Evolutionary conservation across 768 basidiomycete species (phyloP).

Genomic region (Hypsizygus marmoreus): DNA sequence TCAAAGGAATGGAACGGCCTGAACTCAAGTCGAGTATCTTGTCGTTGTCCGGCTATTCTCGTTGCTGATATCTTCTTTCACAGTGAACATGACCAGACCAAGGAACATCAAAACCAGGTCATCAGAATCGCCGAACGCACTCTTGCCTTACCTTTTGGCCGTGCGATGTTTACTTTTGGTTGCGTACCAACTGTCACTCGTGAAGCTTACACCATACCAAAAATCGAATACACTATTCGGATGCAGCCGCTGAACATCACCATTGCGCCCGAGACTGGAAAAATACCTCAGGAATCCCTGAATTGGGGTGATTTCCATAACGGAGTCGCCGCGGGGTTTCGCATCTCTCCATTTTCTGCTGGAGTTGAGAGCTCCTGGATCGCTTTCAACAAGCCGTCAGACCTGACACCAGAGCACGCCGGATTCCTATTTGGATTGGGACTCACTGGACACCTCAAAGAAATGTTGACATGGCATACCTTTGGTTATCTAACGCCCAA

Average conservation of each 20-base stretch:
- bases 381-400: constrained; percentile 90
- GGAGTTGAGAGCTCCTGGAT: constrained; percentile 95
- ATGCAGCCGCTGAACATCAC: constrained; percentile 72
- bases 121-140: constrained; percentile 84
- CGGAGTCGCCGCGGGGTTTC: constrained; percentile 89
- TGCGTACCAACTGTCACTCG: constrained; percentile 73
- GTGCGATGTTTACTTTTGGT: constrained; percentile 91
- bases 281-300: constrained; percentile 69
- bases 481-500: constrained; percentile 95
- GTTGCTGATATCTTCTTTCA: constrained; percentile 7
- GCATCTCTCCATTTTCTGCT: constrained; percentile 72
- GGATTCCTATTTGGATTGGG: constrained; percentile 94
- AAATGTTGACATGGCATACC: constrained; percentile 93
- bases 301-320: constrained; percentile 99
- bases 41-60: not conserved
- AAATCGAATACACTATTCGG: constrained; percentile 74
- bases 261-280: constrained; percentile 67
- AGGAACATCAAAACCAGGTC: constrained; percentile 83
- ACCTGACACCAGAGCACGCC: constrained; percentile 92
- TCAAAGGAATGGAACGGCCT: constrained; percentile 66
- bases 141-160: constrained; percentile 85
- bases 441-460: constrained; percentile 85
- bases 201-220: constrained; percentile 79
- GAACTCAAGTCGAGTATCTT: constrained; percentile 60
- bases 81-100: constrained; percentile 86